Base-by-base conservation (phyloP, 208 protist species). In the Wallacemonas collosoma region DNA sequence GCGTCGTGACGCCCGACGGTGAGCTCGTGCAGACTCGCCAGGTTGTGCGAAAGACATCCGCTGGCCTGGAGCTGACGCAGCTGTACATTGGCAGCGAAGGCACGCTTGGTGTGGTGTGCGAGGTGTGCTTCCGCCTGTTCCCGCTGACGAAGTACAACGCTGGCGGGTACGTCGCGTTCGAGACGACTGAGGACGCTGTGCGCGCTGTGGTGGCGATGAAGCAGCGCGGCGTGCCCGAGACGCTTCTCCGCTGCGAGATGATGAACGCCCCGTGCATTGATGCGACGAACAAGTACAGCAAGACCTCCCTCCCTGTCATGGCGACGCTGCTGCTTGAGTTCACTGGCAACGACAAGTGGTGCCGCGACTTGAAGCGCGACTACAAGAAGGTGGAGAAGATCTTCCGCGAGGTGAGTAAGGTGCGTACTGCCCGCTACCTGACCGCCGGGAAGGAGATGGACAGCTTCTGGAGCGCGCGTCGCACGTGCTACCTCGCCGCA, bases 1-100 rank as follows among this genome's bases (percentile, higher is more conserved):
- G 73, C 12, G 85, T 93, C 3, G 86, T 94, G 40, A 85, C 90
- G 15, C 77, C 85, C 15, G 35, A 68, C 11, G 90, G 90, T 5
- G 68, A 80, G 39, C 64, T 89, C 36, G 68, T 94, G 53, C 81
- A 90, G 73, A 93, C 89, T 26, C 76, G 79, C 54, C 72, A 87
- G 58, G 75, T 85, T 48, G 89, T 92, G 54, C 89, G 88, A 54
- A 97, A 98, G 82, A 89, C 82, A 8, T 94, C 87, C n/a, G 68
- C 88, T 3, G 94, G 95, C 14, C 94, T 96, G 61, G 91, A 98
- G 76, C 76, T 98, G 45, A 98, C 90, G 48, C 82, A 89, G 71
- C 79, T 98, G 44, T 97, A 96, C 71, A 85, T 96, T 57, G 94
- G 93, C 14, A 80, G 77, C 12, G 95, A 98, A 73, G 95, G 93